Conservation (phyloP, 2,329 filamentous ascomycete species). For the Alternaria arbusti region DNA sequence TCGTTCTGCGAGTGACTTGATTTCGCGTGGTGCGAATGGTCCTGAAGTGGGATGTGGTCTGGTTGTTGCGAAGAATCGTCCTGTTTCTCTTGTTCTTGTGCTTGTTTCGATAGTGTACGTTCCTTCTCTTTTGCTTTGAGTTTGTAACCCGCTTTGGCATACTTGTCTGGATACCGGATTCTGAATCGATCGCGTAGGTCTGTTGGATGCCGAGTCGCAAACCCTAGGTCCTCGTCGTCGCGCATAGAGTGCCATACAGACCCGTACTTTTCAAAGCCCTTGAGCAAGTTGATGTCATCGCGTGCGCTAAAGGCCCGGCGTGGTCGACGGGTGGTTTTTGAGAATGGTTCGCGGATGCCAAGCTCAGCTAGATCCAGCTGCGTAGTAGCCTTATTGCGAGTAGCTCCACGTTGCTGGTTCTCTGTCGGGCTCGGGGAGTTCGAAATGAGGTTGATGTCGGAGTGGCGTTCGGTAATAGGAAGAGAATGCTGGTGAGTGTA, state of each 20-base stretch:
- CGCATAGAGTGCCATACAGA: conserved; percentile 67
- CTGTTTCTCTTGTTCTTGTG: neutral
- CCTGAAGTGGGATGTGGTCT: neutral
- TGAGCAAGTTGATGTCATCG: conserved; percentile 65
- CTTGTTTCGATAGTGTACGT: conserved; percentile 8
- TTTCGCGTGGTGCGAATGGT: neutral
- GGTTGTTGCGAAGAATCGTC: neutral
- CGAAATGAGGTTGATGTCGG: neutral
- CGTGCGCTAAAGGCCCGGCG: conserved; percentile 62
- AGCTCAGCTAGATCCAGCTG: conserved; percentile 48
- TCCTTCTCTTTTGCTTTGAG: conserved; percentile 42
- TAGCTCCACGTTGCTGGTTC: conserved; percentile 15
- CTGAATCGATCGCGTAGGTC: conserved; percentile 69
- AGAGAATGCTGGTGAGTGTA: neutral
- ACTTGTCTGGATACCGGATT: conserved; percentile 64
- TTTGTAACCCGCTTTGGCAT: conserved; percentile 57
- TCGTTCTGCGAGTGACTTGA: neutral
- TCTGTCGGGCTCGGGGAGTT: neutral
- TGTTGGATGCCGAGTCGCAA: conserved; percentile 59
- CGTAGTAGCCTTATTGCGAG: conserved; percentile 28
- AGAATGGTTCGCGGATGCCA: conserved; percentile 58
- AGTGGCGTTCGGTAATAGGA: neutral
- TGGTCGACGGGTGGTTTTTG: conserved; percentile 58
- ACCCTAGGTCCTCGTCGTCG: conserved; percentile 59
- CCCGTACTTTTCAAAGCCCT: conserved; percentile 65